Conservation (phyloP, 139 green algal genomes). For the Gonium pectorale region DNA sequence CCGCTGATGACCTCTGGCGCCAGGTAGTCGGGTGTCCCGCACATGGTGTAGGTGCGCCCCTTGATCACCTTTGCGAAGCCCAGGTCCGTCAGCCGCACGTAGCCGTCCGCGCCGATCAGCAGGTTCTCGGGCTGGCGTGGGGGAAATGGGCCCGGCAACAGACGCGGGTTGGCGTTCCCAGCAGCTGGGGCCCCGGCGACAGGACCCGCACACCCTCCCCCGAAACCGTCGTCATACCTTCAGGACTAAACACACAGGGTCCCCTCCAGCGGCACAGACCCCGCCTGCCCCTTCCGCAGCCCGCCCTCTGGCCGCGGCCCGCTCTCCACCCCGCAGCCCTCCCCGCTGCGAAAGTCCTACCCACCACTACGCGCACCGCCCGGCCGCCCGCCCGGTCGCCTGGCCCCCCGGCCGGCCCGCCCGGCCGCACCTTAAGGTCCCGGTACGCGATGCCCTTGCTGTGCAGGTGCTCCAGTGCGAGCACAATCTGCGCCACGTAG, state of each 20-base stretch:
- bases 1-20: constrained; percentile 85
- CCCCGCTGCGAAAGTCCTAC: too few species aligned
- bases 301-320: too few species aligned
- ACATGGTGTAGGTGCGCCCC: constrained; percentile 81
- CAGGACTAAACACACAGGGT: too few species aligned
- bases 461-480: constrained; percentile 79
- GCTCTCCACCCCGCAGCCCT: too few species aligned
- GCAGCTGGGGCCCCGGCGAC: too few species aligned
- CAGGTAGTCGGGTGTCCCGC: constrained; percentile 86
- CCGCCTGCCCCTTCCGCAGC: too few species aligned
- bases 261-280: too few species aligned
- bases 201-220: too few species aligned
- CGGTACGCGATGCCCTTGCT: constrained; percentile 70
- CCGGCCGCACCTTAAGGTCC: constrained; percentile 74
- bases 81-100: constrained; percentile 86
- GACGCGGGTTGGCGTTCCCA: too few species aligned
- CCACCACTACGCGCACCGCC: too few species aligned
- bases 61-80: constrained; percentile 82
- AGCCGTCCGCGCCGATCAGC: constrained; percentile 73
- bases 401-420: neutral
- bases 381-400: neutral
- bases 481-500: constrained; percentile 77
- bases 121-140: constrained; percentile 82
- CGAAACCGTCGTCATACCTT: too few species aligned
- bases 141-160: neutral